Conservation (phyloP, 371 early-diverging fungal genomes). For the Apophysomyces elegans region DNA sequence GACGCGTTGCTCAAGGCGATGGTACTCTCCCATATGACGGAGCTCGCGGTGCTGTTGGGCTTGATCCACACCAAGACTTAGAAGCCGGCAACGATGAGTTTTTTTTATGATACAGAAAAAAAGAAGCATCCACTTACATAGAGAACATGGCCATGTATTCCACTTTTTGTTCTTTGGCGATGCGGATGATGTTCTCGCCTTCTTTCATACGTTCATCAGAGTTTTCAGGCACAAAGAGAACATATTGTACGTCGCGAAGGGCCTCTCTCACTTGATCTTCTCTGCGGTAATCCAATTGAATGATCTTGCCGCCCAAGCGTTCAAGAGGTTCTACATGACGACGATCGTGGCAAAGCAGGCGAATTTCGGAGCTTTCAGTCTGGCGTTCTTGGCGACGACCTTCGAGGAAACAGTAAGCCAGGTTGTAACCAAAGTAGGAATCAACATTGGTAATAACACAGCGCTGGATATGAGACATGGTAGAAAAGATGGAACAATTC, state of each 20-base stretch:
- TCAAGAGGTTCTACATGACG: constrained; percentile 30
- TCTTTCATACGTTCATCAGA: constrained; percentile 29
- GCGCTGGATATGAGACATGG: constrained; percentile 30
- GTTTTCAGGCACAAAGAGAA: constrained; percentile 39
- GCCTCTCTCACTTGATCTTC: constrained; percentile 28
- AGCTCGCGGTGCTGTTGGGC: constrained; percentile 19
- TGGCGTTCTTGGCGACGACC: constrained; percentile 5
- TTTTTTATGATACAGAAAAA: constrained; percentile 15
- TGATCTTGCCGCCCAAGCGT: constrained; percentile 37
- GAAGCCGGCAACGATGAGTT: no score
- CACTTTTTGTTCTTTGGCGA: constrained; percentile 27
- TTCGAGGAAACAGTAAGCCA: constrained; percentile 36
- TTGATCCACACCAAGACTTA: constrained; percentile 31
- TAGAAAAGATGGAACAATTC: not conserved
- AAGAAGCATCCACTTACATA: constrained; percentile 24
- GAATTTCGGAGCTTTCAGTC: constrained; percentile 12
- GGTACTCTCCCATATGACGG: constrained; percentile 25
- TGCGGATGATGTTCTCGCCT: constrained; percentile 39
- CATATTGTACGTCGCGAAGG: constrained; percentile 23
- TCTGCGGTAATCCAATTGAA: constrained; percentile 36
- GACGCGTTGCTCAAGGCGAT: constrained; percentile 35
- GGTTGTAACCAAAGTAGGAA: constrained; percentile 37
- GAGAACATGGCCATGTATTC: constrained; percentile 39
- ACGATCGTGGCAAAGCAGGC: constrained; percentile 35
- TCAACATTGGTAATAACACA: constrained; percentile 45